Evolutionary conservation across 2,329 filamentous ascomycete genomes (phyloP).

Genomic region (Paraconiothyrium brasiliense): DNA sequence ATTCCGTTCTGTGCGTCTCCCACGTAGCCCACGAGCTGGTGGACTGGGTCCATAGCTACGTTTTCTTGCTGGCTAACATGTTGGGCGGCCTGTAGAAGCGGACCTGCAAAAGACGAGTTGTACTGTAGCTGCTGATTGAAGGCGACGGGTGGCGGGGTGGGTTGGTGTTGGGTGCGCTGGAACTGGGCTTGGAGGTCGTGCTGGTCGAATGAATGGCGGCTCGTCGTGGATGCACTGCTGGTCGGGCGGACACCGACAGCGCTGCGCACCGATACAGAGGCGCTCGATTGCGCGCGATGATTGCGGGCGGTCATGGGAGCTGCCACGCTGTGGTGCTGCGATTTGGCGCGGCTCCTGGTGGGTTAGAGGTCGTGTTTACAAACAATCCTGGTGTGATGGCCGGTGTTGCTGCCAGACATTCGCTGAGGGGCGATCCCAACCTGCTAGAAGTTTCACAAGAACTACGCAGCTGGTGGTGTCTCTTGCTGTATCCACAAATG

Average conservation of each 20-base stretch:
- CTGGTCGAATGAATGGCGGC: slow-evolving; percentile 53
- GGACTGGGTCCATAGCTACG: slow-evolving; percentile 44
- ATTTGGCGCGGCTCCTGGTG: slow-evolving; percentile 7
- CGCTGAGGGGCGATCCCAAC: neutral
- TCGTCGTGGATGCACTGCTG: slow-evolving; percentile 61
- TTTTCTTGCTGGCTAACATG: slow-evolving; percentile 48
- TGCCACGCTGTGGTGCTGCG: slow-evolving; percentile 24
- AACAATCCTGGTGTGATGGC: slow-evolving; percentile 8
- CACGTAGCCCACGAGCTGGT: slow-evolving; percentile 44
- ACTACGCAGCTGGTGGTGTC: neutral
- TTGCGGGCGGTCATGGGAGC: slow-evolving; percentile 48
- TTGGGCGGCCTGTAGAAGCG: slow-evolving; percentile 48
- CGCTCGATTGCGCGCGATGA: slow-evolving; percentile 57
- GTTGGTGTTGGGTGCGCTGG: slow-evolving; percentile 26
- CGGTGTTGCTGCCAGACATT: slow-evolving; percentile 1
- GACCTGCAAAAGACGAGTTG: slow-evolving; percentile 42
- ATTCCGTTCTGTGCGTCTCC: slow-evolving; percentile 32
- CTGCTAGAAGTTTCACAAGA: neutral
- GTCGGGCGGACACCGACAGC: slow-evolving; percentile 50
- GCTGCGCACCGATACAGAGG: slow-evolving; percentile 54
- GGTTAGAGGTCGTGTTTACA: slow-evolving; percentile 13
- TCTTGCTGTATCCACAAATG: neutral
- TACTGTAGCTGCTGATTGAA: slow-evolving; percentile 38
- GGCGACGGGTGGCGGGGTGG: slow-evolving; percentile 20
- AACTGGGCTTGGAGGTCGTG: slow-evolving; percentile 37